Conservation (phyloP, 225 moss, liverwort and hornwort genomes). For the Neckera pumila region DNA sequence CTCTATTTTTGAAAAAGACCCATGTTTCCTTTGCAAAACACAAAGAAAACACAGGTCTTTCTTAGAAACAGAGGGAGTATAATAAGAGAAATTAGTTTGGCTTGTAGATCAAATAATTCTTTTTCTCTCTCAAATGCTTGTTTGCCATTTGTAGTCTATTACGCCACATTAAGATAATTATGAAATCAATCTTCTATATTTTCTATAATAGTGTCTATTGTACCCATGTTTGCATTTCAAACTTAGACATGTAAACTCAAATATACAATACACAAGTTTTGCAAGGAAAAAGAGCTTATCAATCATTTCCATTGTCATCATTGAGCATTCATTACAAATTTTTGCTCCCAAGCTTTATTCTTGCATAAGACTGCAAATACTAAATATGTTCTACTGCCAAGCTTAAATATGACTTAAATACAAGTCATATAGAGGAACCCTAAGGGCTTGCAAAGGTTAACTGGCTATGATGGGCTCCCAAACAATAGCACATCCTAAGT, state of each 20-base stretch:
- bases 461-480: accelerated
- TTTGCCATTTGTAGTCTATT: neutral
- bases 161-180: neutral
- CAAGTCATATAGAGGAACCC: too few species aligned
- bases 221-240: neutral
- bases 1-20: too few species aligned
- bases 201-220: neutral
- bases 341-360: neutral
- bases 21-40: too few species aligned
- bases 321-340: accelerated
- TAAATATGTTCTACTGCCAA: accelerated
- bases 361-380: accelerated
- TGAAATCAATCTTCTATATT: neutral
- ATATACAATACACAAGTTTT: accelerated
- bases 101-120: too few species aligned
- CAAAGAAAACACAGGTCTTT: too few species aligned
- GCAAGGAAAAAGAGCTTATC: accelerated
- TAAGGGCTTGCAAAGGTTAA: too few species aligned
- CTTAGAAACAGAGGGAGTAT: too few species aligned
- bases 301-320: neutral
- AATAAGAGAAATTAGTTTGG: too few species aligned
- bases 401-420: neutral
- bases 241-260: neutral
- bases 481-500: neutral
- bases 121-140: too few species aligned